Percentiles rank a stretch among this genome's conserved stretches.
Conservation (phyloP, 352 stramenopile species). For the Phytopythium montanum region DNA sequence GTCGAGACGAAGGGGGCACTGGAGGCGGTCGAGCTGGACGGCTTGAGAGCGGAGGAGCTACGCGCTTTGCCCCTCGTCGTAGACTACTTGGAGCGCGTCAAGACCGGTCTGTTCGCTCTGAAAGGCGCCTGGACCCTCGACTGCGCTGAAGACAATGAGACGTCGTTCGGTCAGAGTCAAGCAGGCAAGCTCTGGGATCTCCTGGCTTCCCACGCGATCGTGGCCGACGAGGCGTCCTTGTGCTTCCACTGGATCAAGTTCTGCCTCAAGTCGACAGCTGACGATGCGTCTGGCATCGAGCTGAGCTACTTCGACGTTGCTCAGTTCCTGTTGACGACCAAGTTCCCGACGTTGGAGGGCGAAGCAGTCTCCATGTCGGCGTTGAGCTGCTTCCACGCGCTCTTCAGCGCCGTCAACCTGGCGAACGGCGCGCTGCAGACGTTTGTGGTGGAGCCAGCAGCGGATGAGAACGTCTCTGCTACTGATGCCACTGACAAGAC, state of each 20-base stretch:
- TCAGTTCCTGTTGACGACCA: conserved; percentile 29
- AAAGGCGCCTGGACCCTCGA: conserved; percentile 53
- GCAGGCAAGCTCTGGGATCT: conserved; percentile 42
- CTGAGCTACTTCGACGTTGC: conserved; percentile 26
- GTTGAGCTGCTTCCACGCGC: conserved; percentile 61
- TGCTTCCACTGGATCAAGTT: conserved; percentile 79
- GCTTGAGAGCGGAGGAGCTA: conserved; percentile 11
- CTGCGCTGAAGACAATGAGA: background rate
- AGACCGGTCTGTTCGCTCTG: conserved; percentile 52
- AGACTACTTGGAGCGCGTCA: conserved; percentile 28
- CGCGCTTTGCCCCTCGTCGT: conserved; percentile 13
- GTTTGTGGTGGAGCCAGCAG: conserved; percentile 10
- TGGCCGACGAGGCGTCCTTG: conserved; percentile 46
- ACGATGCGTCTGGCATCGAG: background rate
- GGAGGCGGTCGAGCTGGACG: conserved; percentile 6
- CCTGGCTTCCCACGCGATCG: conserved; percentile 27
- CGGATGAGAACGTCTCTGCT: background rate
- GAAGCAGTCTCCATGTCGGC: conserved; percentile 38
- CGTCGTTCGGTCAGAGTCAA: conserved; percentile 13
- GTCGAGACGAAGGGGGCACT: conserved; percentile 1
- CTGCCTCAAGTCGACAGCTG: conserved; percentile 38
- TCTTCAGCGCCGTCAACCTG: conserved; percentile 66
- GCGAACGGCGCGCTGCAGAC: conserved; percentile 30
- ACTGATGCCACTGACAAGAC: conserved; percentile 12
- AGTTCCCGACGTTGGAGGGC: conserved; percentile 36